Evolutionary conservation across 805 yeast genomes (phyloP), one percentile per base, ranked within the genome.

Genomic region (Cyberlindnera bimundalis): DNA sequence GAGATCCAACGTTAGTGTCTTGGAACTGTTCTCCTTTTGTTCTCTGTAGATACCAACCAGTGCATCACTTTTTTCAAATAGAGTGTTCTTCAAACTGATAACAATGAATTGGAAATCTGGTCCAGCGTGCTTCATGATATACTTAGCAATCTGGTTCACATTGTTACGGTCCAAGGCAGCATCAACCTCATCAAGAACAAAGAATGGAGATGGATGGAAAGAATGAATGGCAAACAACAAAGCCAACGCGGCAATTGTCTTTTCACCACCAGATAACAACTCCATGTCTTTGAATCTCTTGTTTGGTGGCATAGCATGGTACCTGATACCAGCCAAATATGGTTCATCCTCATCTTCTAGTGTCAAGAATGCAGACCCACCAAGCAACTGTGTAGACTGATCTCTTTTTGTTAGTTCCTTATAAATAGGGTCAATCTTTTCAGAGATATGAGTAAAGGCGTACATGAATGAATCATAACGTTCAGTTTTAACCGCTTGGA

Each of bases 181-280:
- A 65, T 93, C 99, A n/a, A 93, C 89, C 64, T 93, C 99, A 61
- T 93, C 99, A 31, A 93, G 67, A 0, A 93, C 96, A 59, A 93
- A 91, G 59, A 93, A 93, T 24, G 99, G 99, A 1, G 96, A 83
- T 3, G 97, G 97, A 37, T 82, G 91, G 63, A 68, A 84, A 0
- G 95, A 81, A 59, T 93, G 97, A 30, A 90, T 79, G 0, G 98
- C 90, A 66, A 93, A 93, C 35, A 93, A 62, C 47, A 93, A 67
- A 0, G 98, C 97, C 48, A 93, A 66, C 0, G 99, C 99, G 2
- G 99, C 99, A 60, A 93, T 82, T 2, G 97, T 86, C 59, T 90
- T 89, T 59, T 93, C 99, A 40, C 99, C 99, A 39, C 99, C 99
- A 1, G 96, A 88, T 17, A 93, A 70, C 41, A 85, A 75, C 43